Conservation (phyloP, 2,329 filamentous ascomycete genomes). For the Diaporthe eres region DNA sequence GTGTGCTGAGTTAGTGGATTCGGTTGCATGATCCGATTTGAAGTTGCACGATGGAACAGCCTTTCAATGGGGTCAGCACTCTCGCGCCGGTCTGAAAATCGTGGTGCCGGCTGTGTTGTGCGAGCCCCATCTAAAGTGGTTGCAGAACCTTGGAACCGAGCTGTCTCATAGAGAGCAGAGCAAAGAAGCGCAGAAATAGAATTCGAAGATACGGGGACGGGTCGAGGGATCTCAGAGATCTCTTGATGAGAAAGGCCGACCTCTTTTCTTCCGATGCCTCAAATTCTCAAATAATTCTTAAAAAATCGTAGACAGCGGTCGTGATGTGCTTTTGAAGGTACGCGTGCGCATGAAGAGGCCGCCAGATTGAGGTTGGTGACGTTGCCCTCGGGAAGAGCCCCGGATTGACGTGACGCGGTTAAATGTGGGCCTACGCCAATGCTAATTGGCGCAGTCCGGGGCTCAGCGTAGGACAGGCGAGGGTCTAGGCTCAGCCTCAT, state of each 20-base stretch:
- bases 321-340: neutral
- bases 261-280: too few species aligned
- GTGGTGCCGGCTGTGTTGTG: neutral
- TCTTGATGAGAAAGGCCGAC: neutral
- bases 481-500: constrained; percentile 2
- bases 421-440: neutral
- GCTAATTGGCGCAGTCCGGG: neutral
- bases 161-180: neutral
- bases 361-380: neutral
- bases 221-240: neutral
- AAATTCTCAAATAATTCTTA: neutral
- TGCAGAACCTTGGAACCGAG: neutral
- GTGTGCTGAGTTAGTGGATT: too few species aligned
- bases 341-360: neutral
- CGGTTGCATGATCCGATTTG: too few species aligned
- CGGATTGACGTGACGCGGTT: constrained; percentile 19
- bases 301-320: neutral
- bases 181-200: neutral
- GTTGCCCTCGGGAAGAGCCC: neutral
- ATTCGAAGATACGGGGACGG: neutral
- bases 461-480: neutral
- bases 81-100: too few species aligned
- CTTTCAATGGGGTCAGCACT: too few species aligned
- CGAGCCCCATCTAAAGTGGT: neutral
- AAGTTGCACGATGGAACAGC: too few species aligned